phyloP scores from a whole-genome alignment of 1,139 yeast genomes.

The Magnusiomyces paraingens region DNA sequence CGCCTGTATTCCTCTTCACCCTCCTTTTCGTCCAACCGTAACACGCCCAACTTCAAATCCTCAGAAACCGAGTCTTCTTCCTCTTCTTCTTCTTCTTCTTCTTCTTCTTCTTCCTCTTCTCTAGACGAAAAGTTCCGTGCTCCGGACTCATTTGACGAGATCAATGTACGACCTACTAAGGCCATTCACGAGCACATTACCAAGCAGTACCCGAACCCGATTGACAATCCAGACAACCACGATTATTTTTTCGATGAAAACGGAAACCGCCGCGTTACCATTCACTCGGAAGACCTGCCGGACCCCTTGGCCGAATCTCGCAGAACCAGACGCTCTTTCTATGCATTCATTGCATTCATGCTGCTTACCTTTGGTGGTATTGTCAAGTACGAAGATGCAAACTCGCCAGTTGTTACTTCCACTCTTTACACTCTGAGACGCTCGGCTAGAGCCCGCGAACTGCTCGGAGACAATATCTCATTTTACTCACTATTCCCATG shows the following conservation, averaged over 20 bases:
- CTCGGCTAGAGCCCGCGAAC: slow-evolving; percentile 56
- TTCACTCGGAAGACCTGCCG: slow-evolving; percentile 32
- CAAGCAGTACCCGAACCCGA: slow-evolving; percentile 2
- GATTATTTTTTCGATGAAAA: slow-evolving; percentile 14
- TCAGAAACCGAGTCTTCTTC: too few species aligned
- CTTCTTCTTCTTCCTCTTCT: too few species aligned
- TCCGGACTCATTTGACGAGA: not conserved
- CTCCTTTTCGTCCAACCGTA: not conserved
- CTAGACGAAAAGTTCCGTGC: too few species aligned
- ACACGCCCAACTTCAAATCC: not conserved
- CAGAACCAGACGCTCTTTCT: slow-evolving; percentile 48
- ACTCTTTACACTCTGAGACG: slow-evolving; percentile 80
- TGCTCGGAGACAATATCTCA: slow-evolving; percentile 69
- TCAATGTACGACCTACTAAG: not conserved
- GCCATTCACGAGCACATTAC: not conserved
- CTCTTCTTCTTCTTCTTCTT: too few species aligned
- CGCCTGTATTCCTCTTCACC: not conserved
- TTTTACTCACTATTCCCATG: slow-evolving; percentile 74
- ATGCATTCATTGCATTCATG: slow-evolving; percentile 58
- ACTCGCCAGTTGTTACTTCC: slow-evolving; percentile 83
- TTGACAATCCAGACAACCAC: slow-evolving; percentile 6
- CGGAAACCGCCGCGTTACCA: slow-evolving; percentile 26
- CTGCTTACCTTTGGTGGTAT: slow-evolving; percentile 60
- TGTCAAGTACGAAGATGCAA: slow-evolving; percentile 86
- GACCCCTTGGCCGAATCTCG: slow-evolving; percentile 61